A percentile compares a stretch with the other conserved stretches of the same genome.
Conservation (phyloP, 345 rosid species). For the Ceriops decandra region DNA sequence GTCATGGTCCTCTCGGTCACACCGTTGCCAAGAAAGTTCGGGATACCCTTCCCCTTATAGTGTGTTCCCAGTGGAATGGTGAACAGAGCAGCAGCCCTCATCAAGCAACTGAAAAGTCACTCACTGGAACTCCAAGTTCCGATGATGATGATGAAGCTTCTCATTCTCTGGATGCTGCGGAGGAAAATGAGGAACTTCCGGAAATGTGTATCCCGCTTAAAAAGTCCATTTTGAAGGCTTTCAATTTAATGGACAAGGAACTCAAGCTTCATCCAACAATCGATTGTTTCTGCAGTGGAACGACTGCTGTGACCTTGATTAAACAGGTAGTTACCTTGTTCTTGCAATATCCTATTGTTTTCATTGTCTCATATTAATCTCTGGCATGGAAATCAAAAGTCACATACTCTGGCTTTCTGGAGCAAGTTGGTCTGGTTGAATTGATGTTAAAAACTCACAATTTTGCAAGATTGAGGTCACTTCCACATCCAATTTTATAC, state of each 20-base stretch:
- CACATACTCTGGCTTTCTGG: not conserved
- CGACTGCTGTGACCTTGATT: slow-evolving; percentile 86
- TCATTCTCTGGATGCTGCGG: slow-evolving; percentile 47
- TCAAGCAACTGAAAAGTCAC: slow-evolving; percentile 22
- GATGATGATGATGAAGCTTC: slow-evolving; percentile 60
- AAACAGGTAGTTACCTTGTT: slow-evolving; percentile 56
- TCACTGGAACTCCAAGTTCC: slow-evolving; percentile 26
- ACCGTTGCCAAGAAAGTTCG: slow-evolving; percentile 88
- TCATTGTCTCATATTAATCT: not conserved
- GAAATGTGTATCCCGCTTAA: slow-evolving; percentile 62
- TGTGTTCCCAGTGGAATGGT: slow-evolving; percentile 58
- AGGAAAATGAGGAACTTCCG: slow-evolving; percentile 49
- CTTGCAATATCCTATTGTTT: not conserved
- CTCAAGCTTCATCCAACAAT: slow-evolving; percentile 76
- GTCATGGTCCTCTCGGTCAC: slow-evolving; percentile 97
- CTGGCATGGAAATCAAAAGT: not conserved
- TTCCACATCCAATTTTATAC: too few relatives aligned
- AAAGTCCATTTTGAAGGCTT: slow-evolving; percentile 66
- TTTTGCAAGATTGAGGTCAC: too few relatives aligned
- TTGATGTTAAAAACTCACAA: not conserved
- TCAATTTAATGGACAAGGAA: slow-evolving; percentile 79
- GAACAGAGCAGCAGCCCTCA: slow-evolving; percentile 27
- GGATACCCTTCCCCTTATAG: slow-evolving; percentile 67
- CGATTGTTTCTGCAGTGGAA: slow-evolving; percentile 96
- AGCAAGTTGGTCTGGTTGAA: not conserved